These are phyloP conservation scores for Ganoderma meredithae DNA, from an alignment of 1,284 basidiomycete genomes.

Conservation along the genomic window DNA sequence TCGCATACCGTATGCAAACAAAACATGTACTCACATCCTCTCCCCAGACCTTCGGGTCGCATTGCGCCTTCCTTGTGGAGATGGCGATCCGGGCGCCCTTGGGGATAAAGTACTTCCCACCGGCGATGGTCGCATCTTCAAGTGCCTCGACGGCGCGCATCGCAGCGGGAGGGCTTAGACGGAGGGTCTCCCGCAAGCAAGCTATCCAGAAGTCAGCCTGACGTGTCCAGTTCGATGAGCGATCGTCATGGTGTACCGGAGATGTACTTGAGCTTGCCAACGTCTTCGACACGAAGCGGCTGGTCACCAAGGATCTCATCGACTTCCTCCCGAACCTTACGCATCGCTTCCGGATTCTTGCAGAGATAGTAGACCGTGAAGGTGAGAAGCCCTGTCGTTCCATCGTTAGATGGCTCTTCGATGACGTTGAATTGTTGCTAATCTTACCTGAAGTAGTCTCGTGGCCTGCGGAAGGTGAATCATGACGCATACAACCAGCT, in stretches of 20 bases:
- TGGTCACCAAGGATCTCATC: conserved; percentile 52
- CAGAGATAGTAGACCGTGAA: conserved; percentile 54
- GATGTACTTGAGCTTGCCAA: conserved; percentile 53
- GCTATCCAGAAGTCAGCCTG: conserved; percentile 37
- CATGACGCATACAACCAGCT: not conserved
- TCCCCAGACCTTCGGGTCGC: conserved; percentile 57
- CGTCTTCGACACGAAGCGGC: conserved; percentile 46
- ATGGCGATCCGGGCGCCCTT: conserved; percentile 44
- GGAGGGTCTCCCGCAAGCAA: conserved; percentile 55
- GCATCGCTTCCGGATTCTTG: conserved; percentile 51
- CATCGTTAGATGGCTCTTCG: not conserved
- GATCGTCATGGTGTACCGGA: conserved; percentile 38
- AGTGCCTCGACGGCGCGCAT: conserved; percentile 44
- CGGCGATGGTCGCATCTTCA: conserved; percentile 48
- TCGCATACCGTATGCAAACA: not conserved
- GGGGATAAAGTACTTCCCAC: conserved; percentile 52
- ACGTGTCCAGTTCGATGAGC: not conserved
- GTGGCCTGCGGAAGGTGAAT: conserved; percentile 44
- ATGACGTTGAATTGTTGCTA: too few relatives aligned
- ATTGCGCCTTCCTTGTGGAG: conserved; percentile 46
- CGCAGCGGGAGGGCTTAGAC: conserved; percentile 53
- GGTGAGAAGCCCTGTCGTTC: conserved; percentile 43
- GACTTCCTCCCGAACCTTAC: conserved; percentile 54
- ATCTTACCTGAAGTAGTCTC: conserved; percentile 55
- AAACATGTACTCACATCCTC: conserved; percentile 49